Base-by-base conservation (phyloP, 305 asterid species). In the Nicotiana rustica region DNA sequence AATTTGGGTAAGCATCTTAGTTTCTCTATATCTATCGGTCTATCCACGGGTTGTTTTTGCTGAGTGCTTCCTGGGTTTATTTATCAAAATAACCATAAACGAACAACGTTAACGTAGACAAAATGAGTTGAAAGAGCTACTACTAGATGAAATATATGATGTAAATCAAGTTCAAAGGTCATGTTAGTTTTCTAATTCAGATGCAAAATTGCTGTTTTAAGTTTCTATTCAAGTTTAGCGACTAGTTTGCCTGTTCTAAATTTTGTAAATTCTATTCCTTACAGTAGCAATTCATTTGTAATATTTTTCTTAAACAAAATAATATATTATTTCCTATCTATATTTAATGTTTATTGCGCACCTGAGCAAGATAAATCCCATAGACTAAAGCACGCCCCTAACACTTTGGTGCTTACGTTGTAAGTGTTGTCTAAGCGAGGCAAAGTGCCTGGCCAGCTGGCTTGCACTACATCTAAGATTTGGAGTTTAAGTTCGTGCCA, bases 1-100 rank as follows among this genome's bases (percentile, higher is more conserved):
- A 96, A 94, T 87, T 87, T 92, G 87, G 98, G 99, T 96, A 91
- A 91, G 97, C 81, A 80, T 66, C 35, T 81, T 84, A 82, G 7
- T 78, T 81, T 82, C 47, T 18, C 81, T 81, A 36, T 65, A 76
- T 84, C 1, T 76, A 75, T 81, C 77, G 35, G 10, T 38, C n/a
- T 69, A 38, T 70, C 77, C 59, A 25, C 1, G 0, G 9, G 1
- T 17, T 38, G 6, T 21, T 55, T 47, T 31, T 36, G 25, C 64
- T 61, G 35, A 70, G 70, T 6, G 31, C 66, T 18, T 33, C 68
- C 59, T 10, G 41, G 79, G 49, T 41, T 41, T 41, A 2, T 8
- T 41, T 41, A 41, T 41, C 49, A 41, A 41, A 41, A 41, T 25
- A 73, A 25, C 19, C 15, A 49, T 49, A 33, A 73, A 25, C 25